phyloP scores from a whole-genome alignment of 768 basidiomycete genomes.

The Tricholoma furcatifolium region DNA sequence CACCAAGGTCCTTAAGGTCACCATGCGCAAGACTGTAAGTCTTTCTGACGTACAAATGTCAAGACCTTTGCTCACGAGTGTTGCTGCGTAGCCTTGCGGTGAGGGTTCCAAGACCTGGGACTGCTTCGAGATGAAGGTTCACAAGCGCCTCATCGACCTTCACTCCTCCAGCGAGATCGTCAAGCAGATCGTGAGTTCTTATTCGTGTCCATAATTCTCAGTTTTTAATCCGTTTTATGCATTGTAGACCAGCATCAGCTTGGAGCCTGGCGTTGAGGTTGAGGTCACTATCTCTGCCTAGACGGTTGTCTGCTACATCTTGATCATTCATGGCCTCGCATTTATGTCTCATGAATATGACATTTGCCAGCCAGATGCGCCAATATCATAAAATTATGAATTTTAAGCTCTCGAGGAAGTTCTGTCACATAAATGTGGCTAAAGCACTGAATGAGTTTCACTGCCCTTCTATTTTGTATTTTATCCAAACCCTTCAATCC shows the following conservation, averaged over 20 bases:
- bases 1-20: constrained; percentile 98
- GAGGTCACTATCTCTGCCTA: constrained; percentile 93
- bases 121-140: constrained; percentile 97
- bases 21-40: constrained; percentile 96
- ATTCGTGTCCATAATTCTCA: neutral
- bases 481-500: too few species aligned
- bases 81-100: constrained; percentile 84
- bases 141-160: constrained; percentile 99
- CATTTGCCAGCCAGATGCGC: too few species aligned
- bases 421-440: too few species aligned
- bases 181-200: constrained; percentile 93
- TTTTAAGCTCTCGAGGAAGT: too few species aligned
- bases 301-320: constrained; percentile 14
- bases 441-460: too few species aligned
- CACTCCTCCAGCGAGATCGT: constrained; percentile 99
- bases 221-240: constrained; percentile 1
- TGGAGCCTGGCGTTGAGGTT: constrained; percentile 99
- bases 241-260: constrained; percentile 89
- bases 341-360: too few species aligned
- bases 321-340: too few species aligned
- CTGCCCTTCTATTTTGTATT: too few species aligned
- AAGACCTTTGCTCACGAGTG: neutral
- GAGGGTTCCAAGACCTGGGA: constrained; percentile 99
- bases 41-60: neutral
- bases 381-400: too few species aligned